Percentiles rank a stretch among this genome's conserved stretches.
Conservation (phyloP, 1,139 yeast species). For the Tardiomyces depauwii region DNA sequence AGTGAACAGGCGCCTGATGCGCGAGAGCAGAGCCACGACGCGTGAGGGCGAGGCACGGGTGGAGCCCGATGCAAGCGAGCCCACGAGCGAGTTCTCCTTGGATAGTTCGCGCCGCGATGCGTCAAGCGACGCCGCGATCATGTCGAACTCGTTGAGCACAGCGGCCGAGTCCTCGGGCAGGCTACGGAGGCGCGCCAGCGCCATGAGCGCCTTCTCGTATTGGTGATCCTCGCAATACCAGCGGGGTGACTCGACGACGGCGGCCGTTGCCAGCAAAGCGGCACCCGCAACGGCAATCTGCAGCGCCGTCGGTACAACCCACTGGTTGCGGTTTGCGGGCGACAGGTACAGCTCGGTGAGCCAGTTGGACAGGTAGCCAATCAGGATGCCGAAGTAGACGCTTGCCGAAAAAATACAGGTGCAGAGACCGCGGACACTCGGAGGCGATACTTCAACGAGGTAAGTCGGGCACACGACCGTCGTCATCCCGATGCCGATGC, state of each 20-base stretch:
- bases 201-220: conserved; percentile 29
- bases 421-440: conserved; percentile 40
- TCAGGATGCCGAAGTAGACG: conserved; percentile 43
- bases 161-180: conserved; percentile 41
- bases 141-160: conserved; percentile 41
- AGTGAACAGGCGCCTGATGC: conserved; percentile 16
- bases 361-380: conserved; percentile 40
- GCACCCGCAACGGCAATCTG: conserved; percentile 37
- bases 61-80: not conserved
- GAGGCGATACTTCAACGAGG: conserved; percentile 43
- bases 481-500: conserved; percentile 47
- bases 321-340: conserved; percentile 16
- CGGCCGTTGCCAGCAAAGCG: conserved; percentile 30
- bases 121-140: conserved; percentile 36
- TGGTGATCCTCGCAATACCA: conserved; percentile 31
- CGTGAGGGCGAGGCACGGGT: conserved; percentile 7
- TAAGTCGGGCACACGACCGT: conserved; percentile 47
- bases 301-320: conserved; percentile 27
- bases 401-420: conserved; percentile 44
- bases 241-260: conserved; percentile 39
- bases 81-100: not conserved
- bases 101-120: not conserved
- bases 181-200: conserved; percentile 36
- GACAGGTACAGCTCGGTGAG: conserved; percentile 29
- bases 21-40: conserved; percentile 22